A percentile compares a stretch with the other conserved stretches of the same genome.
Evolutionary conservation across 176 grass and related monocot species (phyloP).

Genomic region (Melocanna baccifera): DNA sequence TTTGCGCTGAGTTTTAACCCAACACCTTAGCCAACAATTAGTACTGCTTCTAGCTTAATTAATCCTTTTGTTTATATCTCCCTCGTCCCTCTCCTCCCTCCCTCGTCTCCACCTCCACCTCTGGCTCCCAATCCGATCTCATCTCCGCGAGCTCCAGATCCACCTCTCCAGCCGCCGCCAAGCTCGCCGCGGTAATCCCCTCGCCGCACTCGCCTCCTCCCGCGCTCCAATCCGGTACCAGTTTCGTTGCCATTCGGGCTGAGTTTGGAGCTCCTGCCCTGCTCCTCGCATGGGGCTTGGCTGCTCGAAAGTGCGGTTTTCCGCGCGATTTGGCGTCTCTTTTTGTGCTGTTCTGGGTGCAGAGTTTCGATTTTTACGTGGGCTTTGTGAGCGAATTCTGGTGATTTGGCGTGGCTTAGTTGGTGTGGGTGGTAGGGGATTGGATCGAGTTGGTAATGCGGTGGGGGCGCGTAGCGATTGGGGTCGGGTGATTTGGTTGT

Average conservation of each 20-base stretch:
- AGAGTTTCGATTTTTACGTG: constrained; percentile 16
- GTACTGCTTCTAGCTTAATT: constrained; percentile 27
- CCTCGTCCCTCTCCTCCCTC: not conserved
- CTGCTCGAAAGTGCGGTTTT: not conserved
- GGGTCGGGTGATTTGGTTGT: constrained; percentile 27
- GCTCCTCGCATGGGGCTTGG: constrained; percentile 30
- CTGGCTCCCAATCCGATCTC: constrained; percentile 24
- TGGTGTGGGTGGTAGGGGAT: not conserved
- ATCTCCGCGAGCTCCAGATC: constrained; percentile 38
- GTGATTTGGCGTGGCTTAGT: not conserved
- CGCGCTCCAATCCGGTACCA: not conserved
- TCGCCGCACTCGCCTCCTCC: not conserved
- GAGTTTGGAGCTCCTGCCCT: not conserved
- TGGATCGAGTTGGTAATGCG: constrained; percentile 29
- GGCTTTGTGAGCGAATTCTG: not conserved
- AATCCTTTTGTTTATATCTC: constrained; percentile 27
- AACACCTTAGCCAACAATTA: not conserved
- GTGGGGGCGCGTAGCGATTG: not conserved
- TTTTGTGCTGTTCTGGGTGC: not conserved
- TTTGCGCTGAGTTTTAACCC: not conserved
- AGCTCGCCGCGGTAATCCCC: not conserved
- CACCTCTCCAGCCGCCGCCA: not conserved
- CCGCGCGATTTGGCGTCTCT: not conserved
- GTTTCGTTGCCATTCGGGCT: not conserved
- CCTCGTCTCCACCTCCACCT: constrained; percentile 12